Evolutionary conservation across 208 protist genomes (phyloP), one percentile per base, ranked within the genome.

Genomic region (Crithidia sp.): DNA sequence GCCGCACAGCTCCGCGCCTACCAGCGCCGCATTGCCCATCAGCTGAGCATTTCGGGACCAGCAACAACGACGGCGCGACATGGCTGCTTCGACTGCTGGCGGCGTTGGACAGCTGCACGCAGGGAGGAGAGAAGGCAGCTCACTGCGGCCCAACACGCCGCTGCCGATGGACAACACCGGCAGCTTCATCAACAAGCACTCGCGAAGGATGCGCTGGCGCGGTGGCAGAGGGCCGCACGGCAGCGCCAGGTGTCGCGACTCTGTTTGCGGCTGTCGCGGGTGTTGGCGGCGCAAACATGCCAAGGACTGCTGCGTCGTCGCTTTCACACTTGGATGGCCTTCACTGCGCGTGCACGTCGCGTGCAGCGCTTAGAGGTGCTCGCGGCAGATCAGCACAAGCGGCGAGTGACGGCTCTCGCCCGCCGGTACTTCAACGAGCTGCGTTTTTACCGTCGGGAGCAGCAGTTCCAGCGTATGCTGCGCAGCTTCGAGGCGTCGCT

Each of bases 381-480:
- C 19, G 56, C 57, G 4, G 64, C 55, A 7, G 72, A 77, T 59
- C 44, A 55, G 43, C 72, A 71, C 50, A 70, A 71, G 13, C 44
- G 72, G 2, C 53, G 64, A 17, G 55, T 59, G n/a, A 61, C 57
- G 6, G 47, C 50, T 13, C 47, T 71, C 17, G 57, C 65, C n/a
- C 65, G 65, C 7, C 65, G 65, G 7, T 71, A 67, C 65, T 60
- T 62, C 53, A 56, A 67, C 58, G 52, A 49, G 73, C 57, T 77
- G 40, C 49, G 59, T 8, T 71, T 39, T 12, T 63, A 53, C 52
- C 57, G 52, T 7, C 58, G 56, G 3, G 58, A 71, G 28, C 73
- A 56, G 36, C 52, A 54, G 60, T 71, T 37, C 39, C 56, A 67
- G 52, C 58, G 58, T 43, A 67, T 67, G 58, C 61, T 65, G 65